Evolutionary conservation across 768 basidiomycete genomes (phyloP).

Genomic region (Jaapia argillacea): DNA sequence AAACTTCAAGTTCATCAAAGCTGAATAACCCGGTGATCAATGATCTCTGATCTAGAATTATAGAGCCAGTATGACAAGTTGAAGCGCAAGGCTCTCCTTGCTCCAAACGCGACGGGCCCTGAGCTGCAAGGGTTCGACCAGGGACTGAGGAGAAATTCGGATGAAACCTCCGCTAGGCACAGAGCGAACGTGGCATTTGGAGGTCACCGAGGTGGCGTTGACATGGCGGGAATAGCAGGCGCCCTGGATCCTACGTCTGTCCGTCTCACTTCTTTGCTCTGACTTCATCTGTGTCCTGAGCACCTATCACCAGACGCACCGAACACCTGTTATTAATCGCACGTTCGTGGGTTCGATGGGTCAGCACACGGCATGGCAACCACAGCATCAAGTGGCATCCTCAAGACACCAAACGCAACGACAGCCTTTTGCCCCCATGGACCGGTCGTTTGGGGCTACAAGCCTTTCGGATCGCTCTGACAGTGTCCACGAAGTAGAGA

Average conservation of each 20-base stretch:
- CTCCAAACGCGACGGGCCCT: constrained; percentile 17
- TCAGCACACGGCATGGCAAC: constrained; percentile 24
- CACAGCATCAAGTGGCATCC: constrained; percentile 21
- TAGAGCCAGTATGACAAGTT: constrained; percentile 75
- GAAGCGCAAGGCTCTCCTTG: constrained; percentile 71
- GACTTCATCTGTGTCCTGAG: too few relatives aligned
- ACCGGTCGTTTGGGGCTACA: constrained; percentile 16
- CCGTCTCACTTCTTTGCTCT: too few relatives aligned
- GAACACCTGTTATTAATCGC: constrained; percentile 55
- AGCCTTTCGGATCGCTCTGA: constrained; percentile 27
- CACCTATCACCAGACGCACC: constrained; percentile 50
- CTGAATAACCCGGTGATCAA: too few relatives aligned
- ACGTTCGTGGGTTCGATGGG: too few relatives aligned
- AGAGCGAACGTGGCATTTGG: background rate
- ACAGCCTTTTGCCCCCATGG: constrained; percentile 25
- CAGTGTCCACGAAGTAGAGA: constrained; percentile 68
- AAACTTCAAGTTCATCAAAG: constrained; percentile 68
- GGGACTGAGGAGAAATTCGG: constrained; percentile 5
- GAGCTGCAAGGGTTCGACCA: constrained; percentile 1
- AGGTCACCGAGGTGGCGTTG: too few relatives aligned
- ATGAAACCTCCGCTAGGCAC: too few relatives aligned
- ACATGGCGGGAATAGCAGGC: too few relatives aligned
- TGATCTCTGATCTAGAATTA: too few relatives aligned
- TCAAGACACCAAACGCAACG: constrained; percentile 30
- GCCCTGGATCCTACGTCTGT: too few relatives aligned